Conservation (phyloP, 2,329 filamentous ascomycete species). For the Stemphylium beticola region DNA sequence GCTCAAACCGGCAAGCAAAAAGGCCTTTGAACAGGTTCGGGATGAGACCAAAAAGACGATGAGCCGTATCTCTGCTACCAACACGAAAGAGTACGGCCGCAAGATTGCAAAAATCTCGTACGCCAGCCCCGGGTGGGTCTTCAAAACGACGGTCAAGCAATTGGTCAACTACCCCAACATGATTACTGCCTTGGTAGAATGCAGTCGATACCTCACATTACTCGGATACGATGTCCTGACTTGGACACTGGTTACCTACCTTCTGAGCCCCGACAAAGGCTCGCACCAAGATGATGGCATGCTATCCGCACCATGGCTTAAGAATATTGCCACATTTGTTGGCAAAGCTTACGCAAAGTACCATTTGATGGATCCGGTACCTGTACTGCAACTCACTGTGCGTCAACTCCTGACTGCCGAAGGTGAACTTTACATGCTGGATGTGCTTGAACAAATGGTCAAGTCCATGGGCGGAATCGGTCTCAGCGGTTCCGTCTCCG, state of each 20-base stretch:
- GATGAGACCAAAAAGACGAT: conserved; percentile 84
- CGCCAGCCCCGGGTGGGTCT: conserved; percentile 88
- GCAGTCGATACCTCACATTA: conserved; percentile 90
- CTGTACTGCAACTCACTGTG: conserved; percentile 88
- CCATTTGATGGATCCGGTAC: conserved; percentile 79
- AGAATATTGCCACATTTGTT: conserved; percentile 87
- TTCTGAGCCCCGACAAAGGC: conserved; percentile 64
- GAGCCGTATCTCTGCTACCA: conserved; percentile 88
- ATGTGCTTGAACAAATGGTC: conserved; percentile 89
- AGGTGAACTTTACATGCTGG: conserved; percentile 90
- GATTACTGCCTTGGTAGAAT: conserved; percentile 93
- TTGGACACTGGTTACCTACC: conserved; percentile 83
- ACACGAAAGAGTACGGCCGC: conserved; percentile 83
- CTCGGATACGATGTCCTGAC: conserved; percentile 91
- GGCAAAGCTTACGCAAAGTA: conserved; percentile 90
- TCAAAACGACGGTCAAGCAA: conserved; percentile 85
- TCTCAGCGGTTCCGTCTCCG: conserved; percentile 84
- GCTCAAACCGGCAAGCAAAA: conserved; percentile 70
- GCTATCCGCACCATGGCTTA: conserved; percentile 89
- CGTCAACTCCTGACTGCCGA: conserved; percentile 72
- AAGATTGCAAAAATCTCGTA: conserved; percentile 90
- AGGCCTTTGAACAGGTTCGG: conserved; percentile 77
- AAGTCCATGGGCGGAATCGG: conserved; percentile 93
- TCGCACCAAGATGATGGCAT: conserved; percentile 69
- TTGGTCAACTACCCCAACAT: conserved; percentile 95